A percentile compares a stretch with the other conserved stretches of the same genome.
Evolutionary conservation across 768 basidiomycete species (phyloP).

Genomic region (Peribolospora kevripleyi): DNA sequence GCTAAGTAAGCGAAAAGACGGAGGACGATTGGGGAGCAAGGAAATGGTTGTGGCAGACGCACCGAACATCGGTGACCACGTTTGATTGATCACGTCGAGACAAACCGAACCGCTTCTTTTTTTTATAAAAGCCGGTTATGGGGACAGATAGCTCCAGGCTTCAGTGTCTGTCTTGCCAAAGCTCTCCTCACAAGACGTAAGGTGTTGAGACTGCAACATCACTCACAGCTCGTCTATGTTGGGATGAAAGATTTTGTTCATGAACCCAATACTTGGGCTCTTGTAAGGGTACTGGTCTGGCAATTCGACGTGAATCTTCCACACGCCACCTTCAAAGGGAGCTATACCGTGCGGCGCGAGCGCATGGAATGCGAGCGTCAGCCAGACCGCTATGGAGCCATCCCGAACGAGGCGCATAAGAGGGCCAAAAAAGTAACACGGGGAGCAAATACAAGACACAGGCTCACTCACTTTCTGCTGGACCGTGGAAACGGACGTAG

Average conservation of each 20-base stretch:
- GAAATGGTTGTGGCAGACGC: conserved; percentile 17
- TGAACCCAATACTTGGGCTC: conserved; percentile 94
- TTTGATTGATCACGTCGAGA: conserved; percentile 95
- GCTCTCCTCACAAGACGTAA: too few species aligned
- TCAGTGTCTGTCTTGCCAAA: too few species aligned
- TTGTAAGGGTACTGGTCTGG: conserved; percentile 98
- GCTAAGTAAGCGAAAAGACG: too few species aligned
- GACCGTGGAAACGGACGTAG: conserved; percentile 85
- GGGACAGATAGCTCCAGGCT: too few species aligned
- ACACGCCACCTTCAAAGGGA: conserved; percentile 88
- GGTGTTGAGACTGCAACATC: too few species aligned
- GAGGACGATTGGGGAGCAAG: not conserved
- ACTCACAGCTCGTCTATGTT: conserved; percentile 95
- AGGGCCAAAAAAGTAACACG: not conserved
- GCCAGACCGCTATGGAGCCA: not conserved
- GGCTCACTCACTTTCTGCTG: conserved; percentile 54
- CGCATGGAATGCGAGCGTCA: not conserved
- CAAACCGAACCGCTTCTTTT: conserved; percentile 86
- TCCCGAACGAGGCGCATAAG: not conserved
- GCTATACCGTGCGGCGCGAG: conserved; percentile 27
- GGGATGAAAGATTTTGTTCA: conserved; percentile 76
- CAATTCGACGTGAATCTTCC: conserved; percentile 98
- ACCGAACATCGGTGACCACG: conserved; percentile 99
- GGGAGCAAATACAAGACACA: not conserved
- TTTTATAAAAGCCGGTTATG: conserved; percentile 16